Percentiles rank a stretch among this genome's conserved stretches.
Conservation (phyloP, 495 filamentous ascomycete species). For the Trichoderma erinaceum region DNA sequence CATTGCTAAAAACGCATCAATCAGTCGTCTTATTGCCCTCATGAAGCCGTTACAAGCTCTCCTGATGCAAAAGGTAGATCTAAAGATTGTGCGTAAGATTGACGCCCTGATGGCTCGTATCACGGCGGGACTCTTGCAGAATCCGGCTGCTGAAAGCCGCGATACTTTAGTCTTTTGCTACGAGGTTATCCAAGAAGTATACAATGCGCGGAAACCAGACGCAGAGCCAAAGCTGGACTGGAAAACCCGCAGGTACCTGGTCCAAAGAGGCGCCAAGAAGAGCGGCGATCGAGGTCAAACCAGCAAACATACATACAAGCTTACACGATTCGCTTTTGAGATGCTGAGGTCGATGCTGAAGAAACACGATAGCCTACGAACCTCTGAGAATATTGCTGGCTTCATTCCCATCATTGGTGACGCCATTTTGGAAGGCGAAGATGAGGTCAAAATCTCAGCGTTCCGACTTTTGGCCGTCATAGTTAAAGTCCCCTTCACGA, state of each 20-base stretch:
- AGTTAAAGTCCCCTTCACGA: conserved; percentile 73
- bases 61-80: conserved; percentile 72
- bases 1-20: conserved; percentile 70
- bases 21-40: conserved; percentile 66
- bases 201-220: conserved; percentile 49
- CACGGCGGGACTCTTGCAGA: conserved; percentile 71
- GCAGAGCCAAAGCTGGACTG: conserved; percentile 46
- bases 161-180: conserved; percentile 89
- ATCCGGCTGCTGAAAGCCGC: conserved; percentile 64
- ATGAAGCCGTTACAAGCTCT: conserved; percentile 69
- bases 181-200: conserved; percentile 82
- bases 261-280: conserved; percentile 68
- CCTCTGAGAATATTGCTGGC: conserved; percentile 66
- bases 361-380: conserved; percentile 74
- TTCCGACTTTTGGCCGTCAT: conserved; percentile 78
- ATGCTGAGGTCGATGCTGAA: conserved; percentile 72
- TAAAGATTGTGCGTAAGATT: conserved; percentile 74
- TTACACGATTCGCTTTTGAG: conserved; percentile 80
- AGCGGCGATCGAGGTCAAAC: conserved; percentile 58
- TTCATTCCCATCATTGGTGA: conserved; percentile 88
- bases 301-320: conserved; percentile 72
- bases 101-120: conserved; percentile 86
- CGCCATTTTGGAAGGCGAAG: conserved; percentile 70
- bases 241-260: conserved; percentile 63
- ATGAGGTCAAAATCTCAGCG: conserved; percentile 83